These are phyloP conservation scores for Casuarina glauca DNA, from an alignment of 306 rosid genomes.

Conservation along the genomic window DNA sequence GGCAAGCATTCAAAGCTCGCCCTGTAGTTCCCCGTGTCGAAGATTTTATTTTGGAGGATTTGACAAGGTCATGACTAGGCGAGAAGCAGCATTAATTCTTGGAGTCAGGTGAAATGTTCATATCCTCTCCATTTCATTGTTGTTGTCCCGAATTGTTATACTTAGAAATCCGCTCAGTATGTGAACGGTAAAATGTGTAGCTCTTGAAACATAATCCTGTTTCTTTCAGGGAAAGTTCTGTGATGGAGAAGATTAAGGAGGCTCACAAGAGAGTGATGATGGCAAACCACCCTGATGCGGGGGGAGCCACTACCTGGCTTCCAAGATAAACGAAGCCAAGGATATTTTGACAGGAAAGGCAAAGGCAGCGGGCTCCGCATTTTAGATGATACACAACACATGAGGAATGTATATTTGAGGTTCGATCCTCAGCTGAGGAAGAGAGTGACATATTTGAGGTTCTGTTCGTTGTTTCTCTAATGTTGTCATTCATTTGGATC, in stretches of 20 bases:
- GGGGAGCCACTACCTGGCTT: constrained; percentile 43
- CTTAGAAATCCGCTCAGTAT: no score
- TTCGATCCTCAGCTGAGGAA: no score
- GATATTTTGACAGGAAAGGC: constrained; percentile 20
- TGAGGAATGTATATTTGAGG: neutral
- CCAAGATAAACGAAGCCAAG: constrained; percentile 42
- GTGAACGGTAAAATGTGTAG: no score
- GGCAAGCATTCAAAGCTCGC: constrained; percentile 30
- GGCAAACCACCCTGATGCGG: constrained; percentile 48
- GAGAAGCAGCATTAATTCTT: constrained; percentile 38
- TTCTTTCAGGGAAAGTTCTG: constrained; percentile 18
- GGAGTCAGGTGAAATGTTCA: constrained; percentile 29
- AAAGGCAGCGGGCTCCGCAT: constrained; percentile 18
- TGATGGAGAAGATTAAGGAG: constrained; percentile 33
- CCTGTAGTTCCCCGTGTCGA: constrained; percentile 13
- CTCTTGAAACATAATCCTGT: no score
- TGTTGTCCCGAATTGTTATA: no score
- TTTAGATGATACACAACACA: constrained; percentile 5
- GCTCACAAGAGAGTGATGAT: constrained; percentile 40
- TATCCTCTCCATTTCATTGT: no score
- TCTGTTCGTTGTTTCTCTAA: neutral
- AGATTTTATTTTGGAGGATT: constrained; percentile 39
- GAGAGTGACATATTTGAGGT: neutral
- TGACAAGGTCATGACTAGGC: constrained; percentile 31
- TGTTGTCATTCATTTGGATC: neutral